Conservation (phyloP, 2,329 filamentous ascomycete genomes). For the Tetracladium maxilliforme region DNA sequence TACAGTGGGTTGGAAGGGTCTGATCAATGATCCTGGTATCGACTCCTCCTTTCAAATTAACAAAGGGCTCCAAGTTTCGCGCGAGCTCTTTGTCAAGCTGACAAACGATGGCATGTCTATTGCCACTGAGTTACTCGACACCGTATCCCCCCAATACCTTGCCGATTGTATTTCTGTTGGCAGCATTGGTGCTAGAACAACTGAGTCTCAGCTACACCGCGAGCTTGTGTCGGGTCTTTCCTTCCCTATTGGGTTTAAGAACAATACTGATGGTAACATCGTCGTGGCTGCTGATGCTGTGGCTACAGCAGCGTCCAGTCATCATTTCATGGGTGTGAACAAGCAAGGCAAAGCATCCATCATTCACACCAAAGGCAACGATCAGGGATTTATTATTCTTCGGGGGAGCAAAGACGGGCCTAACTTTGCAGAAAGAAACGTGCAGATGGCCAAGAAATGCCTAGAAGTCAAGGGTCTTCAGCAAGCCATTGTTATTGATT, state of each 20-base stretch:
- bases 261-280: slow-evolving; percentile 81
- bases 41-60: slow-evolving; percentile 94
- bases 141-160: slow-evolving; percentile 89
- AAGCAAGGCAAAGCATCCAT: slow-evolving; percentile 90
- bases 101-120: slow-evolving; percentile 78
- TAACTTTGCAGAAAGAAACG: slow-evolving; percentile 76
- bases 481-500: too few species aligned
- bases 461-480: slow-evolving; percentile 65
- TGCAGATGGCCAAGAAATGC: slow-evolving; percentile 60
- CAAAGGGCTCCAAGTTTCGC: slow-evolving; percentile 80
- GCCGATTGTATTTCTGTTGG: slow-evolving; percentile 86
- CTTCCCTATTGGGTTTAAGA: slow-evolving; percentile 96
- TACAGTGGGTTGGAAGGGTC: slow-evolving; percentile 91
- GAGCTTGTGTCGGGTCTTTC: slow-evolving; percentile 83
- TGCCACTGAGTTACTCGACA: slow-evolving; percentile 91
- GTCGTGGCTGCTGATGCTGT: slow-evolving; percentile 90
- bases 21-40: slow-evolving; percentile 95
- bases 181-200: slow-evolving; percentile 83
- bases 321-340: slow-evolving; percentile 93
- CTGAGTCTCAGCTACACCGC: slow-evolving; percentile 83
- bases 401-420: slow-evolving; percentile 76
- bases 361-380: slow-evolving; percentile 76
- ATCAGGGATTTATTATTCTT: slow-evolving; percentile 89
- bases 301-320: slow-evolving; percentile 60
- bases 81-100: slow-evolving; percentile 78